phyloP scores from a whole-genome alignment of 192 early-diverging fungal species.

The Gamsiella multidivaricata region DNA sequence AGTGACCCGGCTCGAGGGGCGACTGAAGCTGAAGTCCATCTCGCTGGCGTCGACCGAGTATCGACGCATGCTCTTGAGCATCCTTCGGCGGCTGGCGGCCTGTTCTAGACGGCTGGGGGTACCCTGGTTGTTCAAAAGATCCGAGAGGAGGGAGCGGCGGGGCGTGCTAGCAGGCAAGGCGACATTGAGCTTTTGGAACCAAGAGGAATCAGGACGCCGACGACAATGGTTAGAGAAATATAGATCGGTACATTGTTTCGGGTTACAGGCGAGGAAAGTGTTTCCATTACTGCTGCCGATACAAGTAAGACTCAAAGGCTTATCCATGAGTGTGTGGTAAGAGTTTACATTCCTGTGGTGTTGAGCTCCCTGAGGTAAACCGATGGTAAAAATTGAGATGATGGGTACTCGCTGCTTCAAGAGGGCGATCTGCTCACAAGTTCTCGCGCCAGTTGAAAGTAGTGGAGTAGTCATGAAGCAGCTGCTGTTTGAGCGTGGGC shows the following conservation, averaged over 20 bases:
- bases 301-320: too few relatives aligned
- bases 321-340: too few relatives aligned
- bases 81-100: slow-evolving; percentile 46
- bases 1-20: slow-evolving; percentile 26
- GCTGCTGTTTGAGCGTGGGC: neutral
- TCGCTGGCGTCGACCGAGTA: slow-evolving; percentile 50
- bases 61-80: slow-evolving; percentile 53
- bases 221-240: slow-evolving; percentile 3
- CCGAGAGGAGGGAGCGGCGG: slow-evolving; percentile 44
- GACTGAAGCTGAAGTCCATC: slow-evolving; percentile 38
- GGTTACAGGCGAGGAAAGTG: too few relatives aligned
- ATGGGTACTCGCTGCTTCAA: neutral
- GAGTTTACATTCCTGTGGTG: too few relatives aligned
- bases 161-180: slow-evolving; percentile 7
- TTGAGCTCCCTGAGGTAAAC: too few relatives aligned
- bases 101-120: slow-evolving; percentile 39
- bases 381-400: neutral
- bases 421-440: too few relatives aligned
- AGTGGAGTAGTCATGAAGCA: slow-evolving; percentile 2
- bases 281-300: too few relatives aligned
- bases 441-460: too few relatives aligned
- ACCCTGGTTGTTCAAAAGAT: slow-evolving; percentile 37
- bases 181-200: slow-evolving; percentile 33
- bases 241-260: neutral
- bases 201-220: neutral